Percentiles rank a stretch among this genome's conserved stretches.
Conservation (phyloP, 2,329 filamentous ascomycete genomes). For the Clonostachys rosea region DNA sequence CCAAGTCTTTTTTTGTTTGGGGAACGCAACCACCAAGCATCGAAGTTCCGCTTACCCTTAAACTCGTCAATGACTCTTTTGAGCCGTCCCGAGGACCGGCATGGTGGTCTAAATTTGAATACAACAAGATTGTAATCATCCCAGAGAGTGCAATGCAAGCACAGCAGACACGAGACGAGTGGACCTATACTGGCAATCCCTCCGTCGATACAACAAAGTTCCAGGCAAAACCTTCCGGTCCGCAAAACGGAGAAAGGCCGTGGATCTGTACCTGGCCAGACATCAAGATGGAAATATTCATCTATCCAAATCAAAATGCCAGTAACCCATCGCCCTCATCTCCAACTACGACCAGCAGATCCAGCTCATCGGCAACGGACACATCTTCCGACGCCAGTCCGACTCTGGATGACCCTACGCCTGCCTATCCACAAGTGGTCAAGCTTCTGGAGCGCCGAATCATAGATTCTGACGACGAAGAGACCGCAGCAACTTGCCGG, state of each 20-base stretch:
- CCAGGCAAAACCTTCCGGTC: constrained; percentile 14
- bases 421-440: constrained; percentile 44
- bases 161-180: constrained; percentile 16
- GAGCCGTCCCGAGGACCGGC: constrained; percentile 46
- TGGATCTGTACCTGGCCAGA: constrained; percentile 58
- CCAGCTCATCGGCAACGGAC: neutral
- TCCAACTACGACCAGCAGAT: constrained; percentile 2
- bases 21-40: constrained; percentile 49
- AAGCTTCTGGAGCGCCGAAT: constrained; percentile 52
- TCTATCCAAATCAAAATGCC: constrained; percentile 49
- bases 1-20: constrained; percentile 31
- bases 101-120: constrained; percentile 45
- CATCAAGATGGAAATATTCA: constrained; percentile 50
- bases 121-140: constrained; percentile 53
- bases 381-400: neutral
- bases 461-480: constrained; percentile 15
- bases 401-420: constrained; percentile 4
- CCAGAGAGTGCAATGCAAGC: constrained; percentile 31
- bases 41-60: constrained; percentile 26
- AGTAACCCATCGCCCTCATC: constrained; percentile 18
- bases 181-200: constrained; percentile 7
- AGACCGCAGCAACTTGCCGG: constrained; percentile 32
- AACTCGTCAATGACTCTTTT: constrained; percentile 46
- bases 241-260: constrained; percentile 41
- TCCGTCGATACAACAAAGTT: constrained; percentile 16